A percentile compares a stretch with the other conserved stretches of the same genome.
phyloP scores from a whole-genome alignment of 768 basidiomycete species.

The Leccinum olivaceopallidum region DNA sequence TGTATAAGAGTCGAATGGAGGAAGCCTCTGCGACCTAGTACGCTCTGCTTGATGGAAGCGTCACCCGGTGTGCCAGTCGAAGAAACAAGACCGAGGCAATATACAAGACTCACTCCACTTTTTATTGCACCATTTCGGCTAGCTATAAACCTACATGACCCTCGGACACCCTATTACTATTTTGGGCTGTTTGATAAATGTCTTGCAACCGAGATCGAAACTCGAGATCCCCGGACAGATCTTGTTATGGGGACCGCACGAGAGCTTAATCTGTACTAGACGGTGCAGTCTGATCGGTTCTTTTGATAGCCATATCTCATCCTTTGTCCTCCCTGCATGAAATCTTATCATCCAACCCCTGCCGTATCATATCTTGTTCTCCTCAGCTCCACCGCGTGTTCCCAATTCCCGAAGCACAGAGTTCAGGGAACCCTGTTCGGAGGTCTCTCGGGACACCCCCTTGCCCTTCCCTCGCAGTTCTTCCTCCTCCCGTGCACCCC shows the following conservation, averaged over 20 bases:
- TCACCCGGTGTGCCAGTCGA: background rate
- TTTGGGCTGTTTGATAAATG: conserved; percentile 3
- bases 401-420: background rate
- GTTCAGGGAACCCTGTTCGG: background rate
- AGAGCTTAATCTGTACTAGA: background rate
- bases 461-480: background rate
- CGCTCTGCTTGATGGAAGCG: background rate
- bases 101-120: conserved; percentile 30
- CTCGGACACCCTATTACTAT: conserved; percentile 22
- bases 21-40: background rate
- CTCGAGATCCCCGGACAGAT: background rate
- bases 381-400: background rate
- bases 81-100: background rate
- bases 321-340: background rate
- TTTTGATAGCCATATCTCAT: background rate
- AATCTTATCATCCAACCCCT: background rate
- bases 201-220: background rate
- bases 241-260: background rate
- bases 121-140: conserved; percentile 28
- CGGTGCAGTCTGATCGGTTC: background rate
- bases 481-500: background rate
- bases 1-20: background rate
- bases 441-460: background rate
- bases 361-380: background rate
- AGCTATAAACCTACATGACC: conserved; percentile 18